phyloP scores from a whole-genome alignment of 352 stramenopile genomes.

The Pythium angustatum region DNA sequence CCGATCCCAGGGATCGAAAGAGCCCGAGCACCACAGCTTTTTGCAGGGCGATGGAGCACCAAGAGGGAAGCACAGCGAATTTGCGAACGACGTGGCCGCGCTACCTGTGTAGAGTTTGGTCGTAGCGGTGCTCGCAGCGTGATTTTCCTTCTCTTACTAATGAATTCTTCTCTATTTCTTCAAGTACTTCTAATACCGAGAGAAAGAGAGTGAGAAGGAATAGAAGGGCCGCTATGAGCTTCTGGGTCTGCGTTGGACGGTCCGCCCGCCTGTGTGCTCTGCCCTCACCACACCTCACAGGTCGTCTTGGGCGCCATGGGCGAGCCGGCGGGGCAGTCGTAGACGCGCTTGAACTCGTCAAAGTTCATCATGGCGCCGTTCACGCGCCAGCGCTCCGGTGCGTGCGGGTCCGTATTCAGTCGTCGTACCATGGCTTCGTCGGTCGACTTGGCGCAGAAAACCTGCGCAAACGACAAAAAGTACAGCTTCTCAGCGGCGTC shows the following conservation, averaged over 20 bases:
- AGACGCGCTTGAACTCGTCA: constrained; percentile 60
- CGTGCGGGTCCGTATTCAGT: constrained; percentile 62
- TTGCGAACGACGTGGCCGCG: constrained; percentile 20
- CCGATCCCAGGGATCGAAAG: background rate
- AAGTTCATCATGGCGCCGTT: constrained; percentile 83
- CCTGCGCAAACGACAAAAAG: constrained; percentile 78
- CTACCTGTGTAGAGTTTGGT: constrained; percentile 22
- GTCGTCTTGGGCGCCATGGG: constrained; percentile 71
- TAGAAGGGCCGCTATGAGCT: too few relatives aligned
- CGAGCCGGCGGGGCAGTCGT: constrained; percentile 50
- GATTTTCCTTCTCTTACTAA: too few relatives aligned
- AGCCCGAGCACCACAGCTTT: background rate
- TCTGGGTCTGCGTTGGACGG: too few relatives aligned
- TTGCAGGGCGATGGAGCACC: constrained; percentile 14
- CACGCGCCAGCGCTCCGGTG: constrained; percentile 69
- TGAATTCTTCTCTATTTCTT: too few relatives aligned
- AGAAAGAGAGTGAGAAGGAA: too few relatives aligned
- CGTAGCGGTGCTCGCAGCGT: too few relatives aligned
- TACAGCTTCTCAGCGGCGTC: constrained; percentile 58
- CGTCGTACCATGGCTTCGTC: constrained; percentile 56
- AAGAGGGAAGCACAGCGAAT: background rate
- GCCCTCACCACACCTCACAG: constrained; percentile 74
- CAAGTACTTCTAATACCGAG: too few relatives aligned
- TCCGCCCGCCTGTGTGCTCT: background rate
- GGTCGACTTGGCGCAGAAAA: constrained; percentile 64